These are phyloP conservation scores for Erigeron canadensis DNA, from an alignment of 129 eudicot species.

Conservation along the genomic window DNA sequence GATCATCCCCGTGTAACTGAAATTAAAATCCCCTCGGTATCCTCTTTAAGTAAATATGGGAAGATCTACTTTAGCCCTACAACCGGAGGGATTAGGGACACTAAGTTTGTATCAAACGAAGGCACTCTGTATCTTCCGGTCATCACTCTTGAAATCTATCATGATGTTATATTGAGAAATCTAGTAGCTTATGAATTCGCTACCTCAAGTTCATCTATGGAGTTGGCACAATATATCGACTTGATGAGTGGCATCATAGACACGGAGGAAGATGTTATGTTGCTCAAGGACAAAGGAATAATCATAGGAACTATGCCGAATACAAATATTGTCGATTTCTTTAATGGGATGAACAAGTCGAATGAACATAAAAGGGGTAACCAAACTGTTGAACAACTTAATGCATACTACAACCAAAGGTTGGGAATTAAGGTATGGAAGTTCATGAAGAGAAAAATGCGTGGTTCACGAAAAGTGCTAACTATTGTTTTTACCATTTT, in stretches of 20 bases:
- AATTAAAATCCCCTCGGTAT: constrained; percentile 43
- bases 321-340: constrained; percentile 37
- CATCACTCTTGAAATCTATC: constrained; percentile 24
- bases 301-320: constrained; percentile 22
- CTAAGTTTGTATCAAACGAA: constrained; percentile 14
- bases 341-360: constrained; percentile 35
- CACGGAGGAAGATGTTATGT: constrained; percentile 38
- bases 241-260: constrained; percentile 49
- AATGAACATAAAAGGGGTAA: constrained; percentile 17
- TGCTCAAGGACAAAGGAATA: constrained; percentile 32
- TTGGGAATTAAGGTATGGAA: constrained; percentile 30
- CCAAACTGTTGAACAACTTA: constrained; percentile 34
- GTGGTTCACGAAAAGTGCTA: constrained; percentile 33
- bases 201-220: constrained; percentile 11
- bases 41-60: constrained; percentile 25
- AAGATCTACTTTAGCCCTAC: constrained; percentile 26
- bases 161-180: constrained; percentile 45
- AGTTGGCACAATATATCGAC: constrained; percentile 29
- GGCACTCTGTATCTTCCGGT: constrained; percentile 32
- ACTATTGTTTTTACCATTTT: constrained; percentile 29
- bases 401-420: constrained; percentile 28
- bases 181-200: constrained; percentile 42
- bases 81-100: constrained; percentile 21
- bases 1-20: constrained; percentile 30
- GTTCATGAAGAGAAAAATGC: constrained; percentile 26